Base-by-base conservation (phyloP, 495 filamentous ascomycete species). In the Trichoderma parareesei region DNA sequence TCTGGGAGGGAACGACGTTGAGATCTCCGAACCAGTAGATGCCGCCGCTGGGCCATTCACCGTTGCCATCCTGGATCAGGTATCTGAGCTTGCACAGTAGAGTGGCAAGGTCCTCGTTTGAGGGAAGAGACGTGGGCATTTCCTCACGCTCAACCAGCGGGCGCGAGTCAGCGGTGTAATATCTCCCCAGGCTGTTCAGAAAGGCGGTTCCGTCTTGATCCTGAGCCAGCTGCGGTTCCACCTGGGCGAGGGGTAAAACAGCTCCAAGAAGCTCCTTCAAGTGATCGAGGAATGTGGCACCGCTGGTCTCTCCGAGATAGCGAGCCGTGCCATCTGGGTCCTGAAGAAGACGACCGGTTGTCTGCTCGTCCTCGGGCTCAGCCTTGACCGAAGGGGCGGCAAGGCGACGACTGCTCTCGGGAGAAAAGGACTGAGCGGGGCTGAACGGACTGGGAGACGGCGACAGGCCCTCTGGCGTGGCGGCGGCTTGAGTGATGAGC, bases 111-210 rank as follows among this genome's bases (percentile, higher is more conserved):
- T 78, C 71, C 5, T 65, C 43, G 2, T 41, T 60, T 0, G 70
- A 60, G 3, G 75, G 76, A 4, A 76, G 63, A 27, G 61, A 62
- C 18, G 68, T 55, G 10, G 71, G 70, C 53, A 75, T 65, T 16
- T 71, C 57, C 27, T 64, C 18, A 2, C 71, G 70, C 1, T 69
- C 53, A 37, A 64, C 33, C 44, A 79, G 65, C n/a, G 75, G 75
- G 8, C 71, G 69, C 1, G 77, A 78, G 64, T 79, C 76, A 59
- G 67, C 69, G 5, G 77, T 78, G 63, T 79, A 75, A 60, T 77
- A 78, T 11, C 67, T 68, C 38, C 77, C 77, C 5, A 71, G 53
- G n/a, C 70, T 68, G 0, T 65, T 33, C 9, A 74, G 63, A 38
- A 75, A 77, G 2, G 64, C 60, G 33, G 65, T 67, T 14, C 49